Conservation (phyloP, 2,329 filamentous ascomycete genomes). For the Xylariales sp. region DNA sequence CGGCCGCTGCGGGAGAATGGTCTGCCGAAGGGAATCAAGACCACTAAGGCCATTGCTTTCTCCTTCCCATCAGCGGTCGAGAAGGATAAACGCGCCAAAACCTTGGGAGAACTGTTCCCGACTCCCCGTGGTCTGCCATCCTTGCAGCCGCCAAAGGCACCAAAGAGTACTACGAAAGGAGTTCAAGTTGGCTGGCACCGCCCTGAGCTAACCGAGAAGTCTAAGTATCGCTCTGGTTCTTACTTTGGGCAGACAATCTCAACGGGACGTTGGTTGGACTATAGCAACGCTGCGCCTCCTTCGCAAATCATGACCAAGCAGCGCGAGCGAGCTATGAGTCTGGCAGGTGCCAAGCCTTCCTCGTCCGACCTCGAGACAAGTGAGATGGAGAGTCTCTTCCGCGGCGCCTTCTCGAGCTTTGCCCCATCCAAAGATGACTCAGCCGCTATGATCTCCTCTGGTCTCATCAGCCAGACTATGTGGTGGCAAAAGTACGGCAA, state of each 20-base stretch:
- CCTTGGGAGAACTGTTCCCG: slow-evolving; percentile 71
- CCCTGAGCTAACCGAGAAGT: slow-evolving; percentile 51
- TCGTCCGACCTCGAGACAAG: slow-evolving; percentile 53
- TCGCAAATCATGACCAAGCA: slow-evolving; percentile 58
- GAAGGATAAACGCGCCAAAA: slow-evolving; percentile 50
- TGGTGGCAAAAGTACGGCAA: slow-evolving; percentile 75
- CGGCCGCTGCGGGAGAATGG: slow-evolving; percentile 56
- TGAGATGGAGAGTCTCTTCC: slow-evolving; percentile 71
- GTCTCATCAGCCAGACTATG: slow-evolving; percentile 58
- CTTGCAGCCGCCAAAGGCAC: slow-evolving; percentile 67
- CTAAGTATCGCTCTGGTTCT: slow-evolving; percentile 47
- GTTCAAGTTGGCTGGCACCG: slow-evolving; percentile 49
- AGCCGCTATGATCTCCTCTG: slow-evolving; percentile 63
- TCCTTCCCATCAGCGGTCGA: slow-evolving; percentile 32
- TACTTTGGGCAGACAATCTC: slow-evolving; percentile 66
- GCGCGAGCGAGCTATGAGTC: slow-evolving; percentile 67
- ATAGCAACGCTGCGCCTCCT: slow-evolving; percentile 58
- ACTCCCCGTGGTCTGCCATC: slow-evolving; percentile 60
- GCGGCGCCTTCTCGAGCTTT: slow-evolving; percentile 75
- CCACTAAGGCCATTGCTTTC: slow-evolving; percentile 59
- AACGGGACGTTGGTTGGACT: slow-evolving; percentile 66
- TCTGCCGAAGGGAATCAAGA: slow-evolving; percentile 70
- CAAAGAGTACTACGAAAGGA: slow-evolving; percentile 65
- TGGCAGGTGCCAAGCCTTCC: slow-evolving; percentile 55
- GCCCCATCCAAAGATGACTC: slow-evolving; percentile 73